phyloP scores from a whole-genome alignment of 2,329 filamentous ascomycete species.

The Neonectria faginata region DNA sequence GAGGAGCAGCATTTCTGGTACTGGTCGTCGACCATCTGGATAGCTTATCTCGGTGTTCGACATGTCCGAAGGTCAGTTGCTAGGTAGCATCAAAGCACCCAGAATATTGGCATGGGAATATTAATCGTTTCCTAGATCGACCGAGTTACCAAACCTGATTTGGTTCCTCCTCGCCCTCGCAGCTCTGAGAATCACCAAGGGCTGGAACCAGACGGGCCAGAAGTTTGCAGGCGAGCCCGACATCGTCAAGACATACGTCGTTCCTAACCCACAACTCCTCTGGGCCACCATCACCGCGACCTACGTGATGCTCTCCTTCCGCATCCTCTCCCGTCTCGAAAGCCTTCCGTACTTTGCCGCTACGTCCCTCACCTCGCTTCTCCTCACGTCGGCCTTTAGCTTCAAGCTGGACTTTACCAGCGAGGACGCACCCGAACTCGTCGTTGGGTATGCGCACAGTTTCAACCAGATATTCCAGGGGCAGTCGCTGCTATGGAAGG shows the following conservation, averaged over 20 bases:
- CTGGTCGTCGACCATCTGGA: slow-evolving; percentile 82
- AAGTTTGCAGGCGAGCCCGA: slow-evolving; percentile 94
- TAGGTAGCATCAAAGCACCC: too few relatives aligned
- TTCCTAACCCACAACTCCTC: slow-evolving; percentile 72
- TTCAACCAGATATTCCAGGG: slow-evolving; percentile 57
- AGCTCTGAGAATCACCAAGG: slow-evolving; percentile 74
- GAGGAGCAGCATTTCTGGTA: slow-evolving; percentile 99
- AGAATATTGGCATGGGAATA: background rate
- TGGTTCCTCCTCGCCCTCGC: slow-evolving; percentile 62
- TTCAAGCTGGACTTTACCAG: slow-evolving; percentile 94
- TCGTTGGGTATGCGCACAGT: slow-evolving; percentile 60
- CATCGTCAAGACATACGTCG: slow-evolving; percentile 79
- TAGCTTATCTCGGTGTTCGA: slow-evolving; percentile 64
- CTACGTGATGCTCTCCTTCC: slow-evolving; percentile 71
- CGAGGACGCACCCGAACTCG: slow-evolving; percentile 87
- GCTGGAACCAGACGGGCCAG: slow-evolving; percentile 98
- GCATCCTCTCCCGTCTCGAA: slow-evolving; percentile 57
- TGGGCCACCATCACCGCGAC: slow-evolving; percentile 79
- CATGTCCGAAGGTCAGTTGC: slow-evolving; percentile 55
- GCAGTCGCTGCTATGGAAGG: slow-evolving; percentile 60
- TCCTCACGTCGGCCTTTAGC: slow-evolving; percentile 70
- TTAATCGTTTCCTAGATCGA: slow-evolving; percentile 40
- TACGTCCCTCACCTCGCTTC: slow-evolving; percentile 55
- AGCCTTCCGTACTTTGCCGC: slow-evolving; percentile 56
- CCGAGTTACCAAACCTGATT: slow-evolving; percentile 48